Evolutionary conservation across 2,329 filamentous ascomycete genomes (phyloP).

Genomic region (Pezizomycotina sp.): DNA sequence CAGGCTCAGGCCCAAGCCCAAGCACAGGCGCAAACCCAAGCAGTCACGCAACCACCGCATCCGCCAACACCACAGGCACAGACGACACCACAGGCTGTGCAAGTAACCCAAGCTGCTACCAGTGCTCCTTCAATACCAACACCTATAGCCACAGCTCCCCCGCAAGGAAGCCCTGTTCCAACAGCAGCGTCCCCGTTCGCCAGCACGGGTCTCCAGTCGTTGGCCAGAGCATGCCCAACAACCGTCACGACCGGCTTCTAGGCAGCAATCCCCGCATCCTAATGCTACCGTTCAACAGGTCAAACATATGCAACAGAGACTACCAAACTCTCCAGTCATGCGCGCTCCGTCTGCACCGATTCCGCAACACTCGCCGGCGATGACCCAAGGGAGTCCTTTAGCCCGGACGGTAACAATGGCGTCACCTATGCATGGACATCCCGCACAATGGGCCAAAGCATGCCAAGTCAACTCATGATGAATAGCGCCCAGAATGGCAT

Average conservation of each 20-base stretch:
- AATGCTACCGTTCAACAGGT: conserved; percentile 16
- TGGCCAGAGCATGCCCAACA: conserved; percentile 13
- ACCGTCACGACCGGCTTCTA: conserved; percentile 17
- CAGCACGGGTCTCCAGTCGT: conserved; percentile 16
- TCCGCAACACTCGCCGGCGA: conserved; percentile 12
- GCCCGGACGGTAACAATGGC: conserved; percentile 12
- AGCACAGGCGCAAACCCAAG: conserved; percentile 12
- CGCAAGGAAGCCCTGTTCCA: conserved; percentile 17
- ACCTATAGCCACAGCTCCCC: conserved; percentile 3
- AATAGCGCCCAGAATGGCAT: too few species aligned
- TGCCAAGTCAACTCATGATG: too few species aligned
- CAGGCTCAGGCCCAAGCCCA: conserved; percentile 9
- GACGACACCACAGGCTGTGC: not conserved
- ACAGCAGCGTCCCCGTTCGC: conserved; percentile 11
- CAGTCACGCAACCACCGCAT: conserved; percentile 7
- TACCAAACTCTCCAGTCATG: conserved; percentile 17
- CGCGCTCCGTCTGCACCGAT: conserved; percentile 16
- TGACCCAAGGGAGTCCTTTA: conserved; percentile 17
- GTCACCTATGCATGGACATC: too few species aligned
- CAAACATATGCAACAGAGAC: conserved; percentile 15
- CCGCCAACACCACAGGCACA: not conserved
- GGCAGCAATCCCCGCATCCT: conserved; percentile 18
- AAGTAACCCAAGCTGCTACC: conserved; percentile 11
- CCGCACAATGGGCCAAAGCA: too few species aligned
- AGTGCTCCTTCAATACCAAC: conserved; percentile 14